Evolutionary conservation across 148 eudicot species (phyloP), one percentile per base, ranked within the genome.

Genomic region (Rhododendron vialii): DNA sequence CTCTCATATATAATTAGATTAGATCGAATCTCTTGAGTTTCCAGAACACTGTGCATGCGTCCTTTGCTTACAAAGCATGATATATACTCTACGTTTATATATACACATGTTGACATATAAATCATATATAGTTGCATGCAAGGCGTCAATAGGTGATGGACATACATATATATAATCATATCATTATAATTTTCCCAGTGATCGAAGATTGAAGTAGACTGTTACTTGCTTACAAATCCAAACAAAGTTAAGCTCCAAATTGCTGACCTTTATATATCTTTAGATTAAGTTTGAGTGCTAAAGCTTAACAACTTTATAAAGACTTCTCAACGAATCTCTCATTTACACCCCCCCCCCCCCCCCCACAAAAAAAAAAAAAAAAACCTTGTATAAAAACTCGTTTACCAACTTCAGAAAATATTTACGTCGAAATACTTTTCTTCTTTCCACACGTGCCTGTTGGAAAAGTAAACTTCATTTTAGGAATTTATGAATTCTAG

Each of bases 181-280:
- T 17, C 63, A 59, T 59, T 24, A n/a, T 38, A 20, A 82, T 83
- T 63, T n/a, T 41, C 38, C 28, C 48, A 67, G 50, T 61, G 22
- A 22, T 59, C 65, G 8, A 36, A 8, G 26, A 48, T 83, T 43
- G n/a, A 69, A 71, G 57, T 26, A 65, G 75, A 45, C 57, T 83
- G 28, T 20, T 35, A 82, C 69, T 36, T 82, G 74, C 84, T 22
- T 59, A 24, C 11, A 38, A 38, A 38, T 82, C 35, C 20, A 4
- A 26, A 82, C 36, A 45, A 43, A 82, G 33, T 38, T 61, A 36
- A 83, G 38, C 57, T 41, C 50, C 75, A 82, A 82, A 67, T 3
- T 26, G 76, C n/a, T 83, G 84, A 83, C 77, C 57, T 15, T n/a
- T 67, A 12, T 67, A 45, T 26, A 65, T 67, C 30, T 82, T 82